Evolutionary conservation across 257 asterid genomes (phyloP).

Genomic region (Ballota nigra): DNA sequence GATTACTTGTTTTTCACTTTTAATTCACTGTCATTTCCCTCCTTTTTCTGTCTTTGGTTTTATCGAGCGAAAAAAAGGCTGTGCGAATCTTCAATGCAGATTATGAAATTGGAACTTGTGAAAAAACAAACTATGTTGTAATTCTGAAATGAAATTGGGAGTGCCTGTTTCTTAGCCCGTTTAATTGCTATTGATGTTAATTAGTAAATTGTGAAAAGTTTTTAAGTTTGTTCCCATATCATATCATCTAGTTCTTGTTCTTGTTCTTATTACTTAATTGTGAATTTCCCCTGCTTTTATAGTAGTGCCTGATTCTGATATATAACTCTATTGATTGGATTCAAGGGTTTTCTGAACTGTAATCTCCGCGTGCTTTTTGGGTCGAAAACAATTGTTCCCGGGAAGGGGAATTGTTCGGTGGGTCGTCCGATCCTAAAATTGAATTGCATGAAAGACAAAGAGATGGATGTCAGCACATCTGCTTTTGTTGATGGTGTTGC

Average conservation of each 20-base stretch:
- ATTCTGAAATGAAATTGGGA: neutral
- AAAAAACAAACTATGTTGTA: neutral
- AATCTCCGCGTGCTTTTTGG: conserved; percentile 36
- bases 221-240: too few relatives aligned
- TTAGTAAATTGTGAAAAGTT: too few relatives aligned
- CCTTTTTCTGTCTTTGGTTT: neutral
- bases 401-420: conserved; percentile 27
- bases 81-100: neutral
- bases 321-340: conserved; percentile 20
- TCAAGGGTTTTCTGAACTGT: conserved; percentile 40
- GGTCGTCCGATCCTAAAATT: conserved; percentile 36
- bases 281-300: neutral
- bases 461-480: conserved; percentile 55
- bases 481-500: conserved; percentile 45
- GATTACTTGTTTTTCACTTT: neutral
- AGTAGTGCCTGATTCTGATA: conserved; percentile 14
- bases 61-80: neutral
- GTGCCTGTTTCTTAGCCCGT: neutral
- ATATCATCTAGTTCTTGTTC: too few relatives aligned
- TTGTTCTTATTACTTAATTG: too few relatives aligned
- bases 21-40: too few relatives aligned
- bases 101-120: neutral
- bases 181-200: too few relatives aligned
- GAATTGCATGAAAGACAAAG: conserved; percentile 50
- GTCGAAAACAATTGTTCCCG: conserved; percentile 24